phyloP scores from a whole-genome alignment of 805 yeast genomes.

The Blastobotrys attinorum region DNA sequence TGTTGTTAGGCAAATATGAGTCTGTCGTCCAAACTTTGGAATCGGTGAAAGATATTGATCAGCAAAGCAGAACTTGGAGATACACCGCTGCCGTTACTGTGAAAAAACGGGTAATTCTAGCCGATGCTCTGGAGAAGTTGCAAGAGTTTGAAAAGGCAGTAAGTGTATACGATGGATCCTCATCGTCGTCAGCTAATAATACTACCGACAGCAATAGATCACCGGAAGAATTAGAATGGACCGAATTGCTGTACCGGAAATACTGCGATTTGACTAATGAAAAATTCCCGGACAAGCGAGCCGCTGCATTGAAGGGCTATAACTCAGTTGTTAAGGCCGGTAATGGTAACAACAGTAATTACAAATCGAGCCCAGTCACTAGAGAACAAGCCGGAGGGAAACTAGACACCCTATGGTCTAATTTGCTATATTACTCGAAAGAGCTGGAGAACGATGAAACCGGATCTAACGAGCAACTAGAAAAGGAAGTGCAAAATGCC shows the following conservation, averaged over 20 bases:
- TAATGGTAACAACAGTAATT: not conserved
- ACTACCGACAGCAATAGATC: not conserved
- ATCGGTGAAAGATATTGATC: not conserved
- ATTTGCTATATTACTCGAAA: not conserved
- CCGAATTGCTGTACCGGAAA: not conserved
- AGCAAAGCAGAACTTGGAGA: not conserved
- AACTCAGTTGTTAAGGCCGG: not conserved
- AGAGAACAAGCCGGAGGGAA: too few relatives aligned
- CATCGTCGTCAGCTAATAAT: too few relatives aligned
- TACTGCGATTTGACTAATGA: not conserved
- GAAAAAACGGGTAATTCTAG: not conserved
- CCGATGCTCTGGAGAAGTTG: not conserved
- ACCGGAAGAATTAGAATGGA: not conserved
- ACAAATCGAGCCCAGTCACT: too few relatives aligned
- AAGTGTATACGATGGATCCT: not conserved
- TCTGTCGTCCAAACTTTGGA: not conserved
- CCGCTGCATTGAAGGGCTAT: not conserved
- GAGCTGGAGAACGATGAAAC: not conserved
- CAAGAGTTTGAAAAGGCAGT: not conserved
- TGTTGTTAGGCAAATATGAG: not conserved
- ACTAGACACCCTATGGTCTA: not conserved
- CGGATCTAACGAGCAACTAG: constrained; percentile 3
- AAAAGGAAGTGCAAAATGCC: constrained; percentile 11
- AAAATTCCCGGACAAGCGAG: not conserved
- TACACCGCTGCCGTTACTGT: not conserved